phyloP scores from a whole-genome alignment of 257 asterid species.

The Cynanchum wilfordii region DNA sequence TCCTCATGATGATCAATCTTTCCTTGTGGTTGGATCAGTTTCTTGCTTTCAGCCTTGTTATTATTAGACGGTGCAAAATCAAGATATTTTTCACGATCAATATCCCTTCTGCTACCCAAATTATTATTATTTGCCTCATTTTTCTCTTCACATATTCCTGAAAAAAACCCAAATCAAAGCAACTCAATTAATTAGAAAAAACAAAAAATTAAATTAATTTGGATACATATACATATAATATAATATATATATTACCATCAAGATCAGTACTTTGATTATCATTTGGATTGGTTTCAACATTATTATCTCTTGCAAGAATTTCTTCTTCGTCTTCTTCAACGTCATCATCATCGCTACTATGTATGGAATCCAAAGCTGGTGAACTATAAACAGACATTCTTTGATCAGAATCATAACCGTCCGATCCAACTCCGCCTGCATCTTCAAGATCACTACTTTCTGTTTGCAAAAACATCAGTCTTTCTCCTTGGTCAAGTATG shows the following conservation, averaged over 20 bases:
- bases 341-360: constrained; percentile 21
- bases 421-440: background rate
- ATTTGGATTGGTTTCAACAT: constrained; percentile 23
- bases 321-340: constrained; percentile 25
- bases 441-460: background rate
- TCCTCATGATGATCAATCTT: background rate
- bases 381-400: constrained; percentile 35
- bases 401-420: constrained; percentile 13
- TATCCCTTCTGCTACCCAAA: constrained; percentile 20
- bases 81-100: constrained; percentile 31
- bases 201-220: background rate
- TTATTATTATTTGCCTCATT: constrained; percentile 17
- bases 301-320: constrained; percentile 34
- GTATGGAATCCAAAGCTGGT: constrained; percentile 37
- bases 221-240: too few relatives aligned
- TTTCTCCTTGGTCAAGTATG: constrained; percentile 12
- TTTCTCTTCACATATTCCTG: constrained; percentile 25
- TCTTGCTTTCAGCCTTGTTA: constrained; percentile 37
- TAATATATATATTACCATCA: too few relatives aligned
- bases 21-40: constrained; percentile 29
- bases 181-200: background rate
- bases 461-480: constrained; percentile 3
- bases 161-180: background rate
- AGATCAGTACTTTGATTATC: too few relatives aligned
- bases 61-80: constrained; percentile 37